A percentile compares a stretch with the other conserved stretches of the same genome.
Conservation (phyloP, 805 yeast species). For the Cyberlindnera galapagoensis region DNA sequence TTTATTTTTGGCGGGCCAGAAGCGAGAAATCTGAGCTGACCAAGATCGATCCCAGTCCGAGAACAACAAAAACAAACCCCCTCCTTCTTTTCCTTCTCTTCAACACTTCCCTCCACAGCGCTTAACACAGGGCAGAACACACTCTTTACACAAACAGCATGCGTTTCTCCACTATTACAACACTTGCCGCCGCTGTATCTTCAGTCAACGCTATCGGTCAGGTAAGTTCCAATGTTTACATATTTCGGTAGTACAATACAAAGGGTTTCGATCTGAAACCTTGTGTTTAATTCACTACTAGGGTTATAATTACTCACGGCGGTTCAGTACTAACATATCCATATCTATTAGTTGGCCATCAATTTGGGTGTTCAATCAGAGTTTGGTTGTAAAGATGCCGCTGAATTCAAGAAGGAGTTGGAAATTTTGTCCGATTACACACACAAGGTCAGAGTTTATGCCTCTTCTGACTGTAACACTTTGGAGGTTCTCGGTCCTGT, state of each 20-base stretch:
- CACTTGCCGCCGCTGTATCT: slow-evolving; percentile 40
- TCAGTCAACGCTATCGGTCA: slow-evolving; percentile 56
- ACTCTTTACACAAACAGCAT: slow-evolving; percentile 5
- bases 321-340: slow-evolving; percentile 1
- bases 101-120: too few relatives aligned
- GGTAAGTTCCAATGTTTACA: slow-evolving; percentile 25
- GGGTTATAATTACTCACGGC: too few relatives aligned
- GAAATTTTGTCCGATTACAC: slow-evolving; percentile 52
- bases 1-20: too few relatives aligned
- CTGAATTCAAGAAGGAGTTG: slow-evolving; percentile 68
- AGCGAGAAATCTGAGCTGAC: too few relatives aligned
- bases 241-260: too few relatives aligned
- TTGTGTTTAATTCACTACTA: slow-evolving; percentile 1
- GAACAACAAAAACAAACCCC: not conserved
- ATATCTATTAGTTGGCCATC: slow-evolving; percentile 51
- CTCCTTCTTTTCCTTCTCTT: not conserved
- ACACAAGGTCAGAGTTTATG: slow-evolving; percentile 72
- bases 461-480: slow-evolving; percentile 92
- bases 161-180: slow-evolving; percentile 19
- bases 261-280: not conserved
- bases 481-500: slow-evolving; percentile 81
- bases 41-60: too few relatives aligned
- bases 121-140: not conserved
- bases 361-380: slow-evolving; percentile 71
- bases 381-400: slow-evolving; percentile 70